Conservation (phyloP, 2,329 filamentous ascomycete species). For the Ophiostoma fasciatum region DNA sequence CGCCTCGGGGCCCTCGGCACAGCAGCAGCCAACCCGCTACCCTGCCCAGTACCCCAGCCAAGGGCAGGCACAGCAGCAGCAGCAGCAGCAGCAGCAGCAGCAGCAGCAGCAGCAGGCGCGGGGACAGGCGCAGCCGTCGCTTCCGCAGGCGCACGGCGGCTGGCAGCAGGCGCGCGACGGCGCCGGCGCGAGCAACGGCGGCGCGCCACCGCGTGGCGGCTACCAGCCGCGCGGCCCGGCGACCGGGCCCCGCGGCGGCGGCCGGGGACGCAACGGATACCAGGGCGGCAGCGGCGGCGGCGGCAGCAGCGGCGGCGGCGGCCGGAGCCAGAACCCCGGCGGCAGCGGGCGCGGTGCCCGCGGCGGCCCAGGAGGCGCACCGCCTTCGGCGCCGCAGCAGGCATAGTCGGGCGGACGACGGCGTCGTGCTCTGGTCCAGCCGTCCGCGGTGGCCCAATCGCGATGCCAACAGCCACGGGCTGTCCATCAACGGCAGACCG, state of each 20-base stretch:
- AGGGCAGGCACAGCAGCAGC: background rate
- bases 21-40: background rate
- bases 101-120: background rate
- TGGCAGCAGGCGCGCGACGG: conserved; percentile 9
- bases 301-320: conserved; percentile 1
- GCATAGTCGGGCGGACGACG: too few relatives aligned
- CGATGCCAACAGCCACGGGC: too few relatives aligned
- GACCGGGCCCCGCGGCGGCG: conserved; percentile 3
- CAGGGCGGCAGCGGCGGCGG: conserved; percentile 2
- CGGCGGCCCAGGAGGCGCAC: background rate
- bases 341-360: background rate
- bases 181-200: background rate
- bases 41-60: background rate
- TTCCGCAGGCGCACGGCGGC: conserved; percentile 11
- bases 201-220: conserved; percentile 1
- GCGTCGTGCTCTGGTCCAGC: too few relatives aligned
- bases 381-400: background rate
- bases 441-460: too few relatives aligned
- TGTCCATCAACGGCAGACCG: too few relatives aligned
- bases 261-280: conserved; percentile 5
- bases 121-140: conserved; percentile 6
- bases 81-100: background rate
- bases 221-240: conserved; percentile 3
- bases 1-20: background rate
- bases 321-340: conserved; percentile 1